These are phyloP conservation scores for Plasmodium sp. DNA, from an alignment of 169 alveolate genomes.

Conservation along the genomic window DNA sequence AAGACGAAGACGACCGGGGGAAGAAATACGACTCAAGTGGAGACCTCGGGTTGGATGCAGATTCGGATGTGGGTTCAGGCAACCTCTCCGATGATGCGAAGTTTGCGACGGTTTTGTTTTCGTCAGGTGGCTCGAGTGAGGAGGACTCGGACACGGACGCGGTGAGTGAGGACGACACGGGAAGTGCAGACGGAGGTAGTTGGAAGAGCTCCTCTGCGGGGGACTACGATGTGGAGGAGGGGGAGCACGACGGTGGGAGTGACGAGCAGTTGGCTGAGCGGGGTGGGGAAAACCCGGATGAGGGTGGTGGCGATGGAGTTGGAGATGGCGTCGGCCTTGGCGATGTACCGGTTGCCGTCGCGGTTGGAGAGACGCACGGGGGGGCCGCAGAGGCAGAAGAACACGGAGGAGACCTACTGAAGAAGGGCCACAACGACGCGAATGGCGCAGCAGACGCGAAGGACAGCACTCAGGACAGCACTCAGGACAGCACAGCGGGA, in stretches of 20 bases:
- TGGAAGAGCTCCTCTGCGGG: background rate
- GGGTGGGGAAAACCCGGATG: background rate
- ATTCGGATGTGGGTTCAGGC: constrained; percentile 27
- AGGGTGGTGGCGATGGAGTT: background rate
- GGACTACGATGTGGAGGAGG: background rate
- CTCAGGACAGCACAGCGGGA: background rate
- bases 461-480: background rate
- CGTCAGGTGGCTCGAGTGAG: constrained; percentile 25
- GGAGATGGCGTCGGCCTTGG: background rate
- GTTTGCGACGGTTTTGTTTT: constrained; percentile 22
- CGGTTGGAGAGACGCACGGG: background rate
- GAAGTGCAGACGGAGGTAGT: background rate
- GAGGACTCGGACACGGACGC: background rate
- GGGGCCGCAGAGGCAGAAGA: background rate
- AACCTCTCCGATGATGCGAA: constrained; percentile 4
- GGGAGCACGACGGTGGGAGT: background rate
- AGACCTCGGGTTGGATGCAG: background rate
- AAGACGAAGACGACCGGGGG: constrained; percentile 15
- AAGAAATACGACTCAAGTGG: constrained; percentile 11
- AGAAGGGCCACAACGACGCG: background rate
- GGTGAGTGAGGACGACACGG: background rate
- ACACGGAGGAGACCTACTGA: background rate
- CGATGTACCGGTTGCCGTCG: background rate
- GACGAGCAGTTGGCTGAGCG: background rate
- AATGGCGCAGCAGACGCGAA: background rate